phyloP scores from a whole-genome alignment of 306 rosid genomes.

The Heteromeles arbutifolia region DNA sequence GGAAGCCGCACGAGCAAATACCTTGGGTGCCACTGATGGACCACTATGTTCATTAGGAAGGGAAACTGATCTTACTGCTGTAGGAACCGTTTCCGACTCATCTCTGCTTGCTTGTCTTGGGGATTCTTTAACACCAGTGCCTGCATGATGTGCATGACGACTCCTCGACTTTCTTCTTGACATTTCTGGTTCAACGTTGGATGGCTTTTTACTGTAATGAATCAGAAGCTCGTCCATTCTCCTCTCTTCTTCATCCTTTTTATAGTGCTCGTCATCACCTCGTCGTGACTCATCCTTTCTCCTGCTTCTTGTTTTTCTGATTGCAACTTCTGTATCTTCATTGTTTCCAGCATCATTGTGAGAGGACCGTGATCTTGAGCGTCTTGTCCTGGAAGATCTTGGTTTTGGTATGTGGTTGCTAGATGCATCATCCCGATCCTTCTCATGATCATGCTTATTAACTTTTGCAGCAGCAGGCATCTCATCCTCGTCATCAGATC shows the following conservation, averaged over 20 bases:
- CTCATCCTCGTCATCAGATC: constrained; percentile 42
- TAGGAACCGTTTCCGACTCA: constrained; percentile 25
- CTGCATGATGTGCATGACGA: constrained; percentile 45
- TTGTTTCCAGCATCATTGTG: constrained; percentile 24
- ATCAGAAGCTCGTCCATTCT: constrained; percentile 75
- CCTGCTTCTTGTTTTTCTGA: constrained; percentile 60
- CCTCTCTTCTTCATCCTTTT: constrained; percentile 73
- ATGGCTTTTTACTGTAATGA: constrained; percentile 75
- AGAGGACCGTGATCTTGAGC: constrained; percentile 53
- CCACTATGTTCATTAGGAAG: constrained; percentile 57
- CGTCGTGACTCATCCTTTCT: constrained; percentile 52
- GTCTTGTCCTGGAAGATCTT: constrained; percentile 59
- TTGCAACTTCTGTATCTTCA: constrained; percentile 39
- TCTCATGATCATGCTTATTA: constrained; percentile 36
- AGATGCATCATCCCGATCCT: constrained; percentile 34
- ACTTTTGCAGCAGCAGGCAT: constrained; percentile 28
- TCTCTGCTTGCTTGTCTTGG: constrained; percentile 33
- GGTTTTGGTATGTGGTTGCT: constrained; percentile 43
- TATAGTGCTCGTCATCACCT: constrained; percentile 65
- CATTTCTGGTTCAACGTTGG: constrained; percentile 45
- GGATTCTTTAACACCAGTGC: constrained; percentile 20
- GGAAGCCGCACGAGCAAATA: constrained; percentile 68
- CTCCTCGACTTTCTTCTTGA: constrained; percentile 54
- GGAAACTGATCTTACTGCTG: constrained; percentile 59
- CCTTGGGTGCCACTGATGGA: constrained; percentile 46